Evolutionary conservation across 2,329 filamentous ascomycete genomes (phyloP).

Genomic region (Trichophyton simii): DNA sequence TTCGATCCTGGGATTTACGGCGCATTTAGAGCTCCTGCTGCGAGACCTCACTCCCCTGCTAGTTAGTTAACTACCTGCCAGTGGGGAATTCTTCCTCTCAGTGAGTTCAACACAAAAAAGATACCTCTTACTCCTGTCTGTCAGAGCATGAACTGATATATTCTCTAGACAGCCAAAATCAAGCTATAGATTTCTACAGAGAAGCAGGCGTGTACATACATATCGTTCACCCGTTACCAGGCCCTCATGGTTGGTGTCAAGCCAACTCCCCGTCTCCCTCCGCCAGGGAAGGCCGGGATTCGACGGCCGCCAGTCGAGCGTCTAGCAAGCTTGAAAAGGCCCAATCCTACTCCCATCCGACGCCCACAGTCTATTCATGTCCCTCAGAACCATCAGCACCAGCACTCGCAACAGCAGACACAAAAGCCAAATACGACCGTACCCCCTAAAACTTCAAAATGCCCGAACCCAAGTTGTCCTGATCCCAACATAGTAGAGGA

Average conservation of each 20-base stretch:
- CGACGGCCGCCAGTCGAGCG: constrained; percentile 26
- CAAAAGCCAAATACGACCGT: constrained; percentile 11
- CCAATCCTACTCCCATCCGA: constrained; percentile 26
- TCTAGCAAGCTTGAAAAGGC: constrained; percentile 30
- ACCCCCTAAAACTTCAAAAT: constrained; percentile 29
- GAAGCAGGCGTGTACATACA: background rate
- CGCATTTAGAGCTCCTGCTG: background rate
- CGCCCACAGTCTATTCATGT: constrained; percentile 19
- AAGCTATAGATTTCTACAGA: background rate
- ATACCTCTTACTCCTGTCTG: background rate
- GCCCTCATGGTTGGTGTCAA: constrained; percentile 10
- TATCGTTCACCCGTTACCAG: background rate
- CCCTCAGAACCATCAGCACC: constrained; percentile 14
- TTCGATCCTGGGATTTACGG: background rate
- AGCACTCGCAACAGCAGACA: constrained; percentile 16
- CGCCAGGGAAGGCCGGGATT: constrained; percentile 21
- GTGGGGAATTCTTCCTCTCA: background rate
- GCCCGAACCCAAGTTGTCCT: constrained; percentile 35
- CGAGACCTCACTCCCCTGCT: background rate
- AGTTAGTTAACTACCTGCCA: background rate
- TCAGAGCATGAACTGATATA: background rate
- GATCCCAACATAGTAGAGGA: constrained; percentile 35
- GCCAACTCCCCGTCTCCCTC: constrained; percentile 12
- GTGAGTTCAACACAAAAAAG: background rate
- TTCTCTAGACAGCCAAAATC: background rate